Percentiles rank a stretch among this genome's conserved stretches.
These are phyloP conservation scores for Ploettnerulaceae sp. DNA, from an alignment of 2,329 filamentous ascomycete species.

Conservation along the genomic window DNA sequence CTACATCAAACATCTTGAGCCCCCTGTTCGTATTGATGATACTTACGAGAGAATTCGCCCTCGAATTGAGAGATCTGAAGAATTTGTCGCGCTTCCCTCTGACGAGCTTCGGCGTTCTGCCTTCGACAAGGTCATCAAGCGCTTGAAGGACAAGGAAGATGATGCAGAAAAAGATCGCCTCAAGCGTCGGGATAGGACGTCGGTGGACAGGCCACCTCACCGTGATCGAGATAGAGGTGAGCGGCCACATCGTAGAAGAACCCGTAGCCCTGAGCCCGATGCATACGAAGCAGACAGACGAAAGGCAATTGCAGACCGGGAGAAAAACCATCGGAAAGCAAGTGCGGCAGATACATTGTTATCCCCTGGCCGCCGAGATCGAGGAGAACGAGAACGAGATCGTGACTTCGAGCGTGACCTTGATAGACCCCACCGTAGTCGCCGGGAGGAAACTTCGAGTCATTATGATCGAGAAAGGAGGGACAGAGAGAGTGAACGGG, in stretches of 20 bases:
- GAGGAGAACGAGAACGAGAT: conserved; percentile 35
- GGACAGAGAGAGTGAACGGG: conserved; percentile 84
- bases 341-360: conserved; percentile 62
- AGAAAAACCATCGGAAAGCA: conserved; percentile 84
- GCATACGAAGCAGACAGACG: conserved; percentile 93
- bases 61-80: conserved; percentile 73
- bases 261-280: conserved; percentile 86
- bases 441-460: conserved; percentile 56
- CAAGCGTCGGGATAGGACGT: conserved; percentile 53
- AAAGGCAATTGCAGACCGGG: conserved; percentile 88
- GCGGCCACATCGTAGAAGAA: conserved; percentile 63
- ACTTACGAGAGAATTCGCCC: conserved; percentile 84
- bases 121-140: conserved; percentile 88
- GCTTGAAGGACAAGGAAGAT: conserved; percentile 86
- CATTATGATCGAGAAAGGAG: conserved; percentile 82
- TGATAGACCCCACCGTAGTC: conserved; percentile 41
- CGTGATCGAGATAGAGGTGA: conserved; percentile 55
- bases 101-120: conserved; percentile 79
- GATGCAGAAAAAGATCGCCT: conserved; percentile 65
- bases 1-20: conserved; percentile 84
- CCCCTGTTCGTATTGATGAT: conserved; percentile 70
- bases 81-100: conserved; percentile 76
- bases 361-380: conserved; percentile 34
- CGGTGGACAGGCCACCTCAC: conserved; percentile 39
- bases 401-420: conserved; percentile 33